Evolutionary conservation across 768 basidiomycete genomes (phyloP).

Genomic region (Wakefieldia striispora): DNA sequence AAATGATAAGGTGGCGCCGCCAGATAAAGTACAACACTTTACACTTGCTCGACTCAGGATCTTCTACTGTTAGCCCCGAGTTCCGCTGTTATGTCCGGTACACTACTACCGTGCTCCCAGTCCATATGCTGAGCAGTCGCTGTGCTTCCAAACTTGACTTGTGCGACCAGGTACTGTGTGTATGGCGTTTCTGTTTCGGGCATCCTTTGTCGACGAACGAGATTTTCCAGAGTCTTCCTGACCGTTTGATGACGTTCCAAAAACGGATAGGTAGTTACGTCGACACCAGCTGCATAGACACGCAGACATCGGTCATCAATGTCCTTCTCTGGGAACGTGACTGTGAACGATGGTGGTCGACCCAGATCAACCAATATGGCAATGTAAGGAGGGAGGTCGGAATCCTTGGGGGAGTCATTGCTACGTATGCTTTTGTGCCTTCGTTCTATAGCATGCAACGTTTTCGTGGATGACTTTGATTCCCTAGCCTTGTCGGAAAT

Average conservation of each 20-base stretch:
- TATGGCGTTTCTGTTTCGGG: not conserved
- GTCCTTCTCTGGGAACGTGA: not conserved
- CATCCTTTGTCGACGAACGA: not conserved
- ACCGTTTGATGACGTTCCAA: not conserved
- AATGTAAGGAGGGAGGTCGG: slow-evolving; percentile 1
- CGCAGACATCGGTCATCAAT: slow-evolving; percentile 5
- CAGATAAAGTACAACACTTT: no score
- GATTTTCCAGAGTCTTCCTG: not conserved
- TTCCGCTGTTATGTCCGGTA: no score
- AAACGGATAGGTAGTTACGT: slow-evolving; percentile 4
- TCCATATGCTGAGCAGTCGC: not conserved
- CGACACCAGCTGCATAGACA: slow-evolving; percentile 1
- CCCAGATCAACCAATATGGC: slow-evolving; percentile 12
- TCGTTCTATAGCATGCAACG: not conserved
- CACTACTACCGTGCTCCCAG: slow-evolving; percentile 8
- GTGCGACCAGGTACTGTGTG: not conserved
- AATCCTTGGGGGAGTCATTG: not conserved
- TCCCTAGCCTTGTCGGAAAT: slow-evolving; percentile 15
- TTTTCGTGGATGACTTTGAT: not conserved
- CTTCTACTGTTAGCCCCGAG: no score
- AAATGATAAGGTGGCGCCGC: no score
- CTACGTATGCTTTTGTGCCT: not conserved
- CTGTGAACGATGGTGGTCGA: not conserved
- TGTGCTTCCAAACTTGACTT: slow-evolving; percentile 4
- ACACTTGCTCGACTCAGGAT: no score